Percentiles rank a stretch among this genome's conserved stretches.
Conservation (phyloP, 139 green algal species). For the Chlamydomonas schloesseri region DNA sequence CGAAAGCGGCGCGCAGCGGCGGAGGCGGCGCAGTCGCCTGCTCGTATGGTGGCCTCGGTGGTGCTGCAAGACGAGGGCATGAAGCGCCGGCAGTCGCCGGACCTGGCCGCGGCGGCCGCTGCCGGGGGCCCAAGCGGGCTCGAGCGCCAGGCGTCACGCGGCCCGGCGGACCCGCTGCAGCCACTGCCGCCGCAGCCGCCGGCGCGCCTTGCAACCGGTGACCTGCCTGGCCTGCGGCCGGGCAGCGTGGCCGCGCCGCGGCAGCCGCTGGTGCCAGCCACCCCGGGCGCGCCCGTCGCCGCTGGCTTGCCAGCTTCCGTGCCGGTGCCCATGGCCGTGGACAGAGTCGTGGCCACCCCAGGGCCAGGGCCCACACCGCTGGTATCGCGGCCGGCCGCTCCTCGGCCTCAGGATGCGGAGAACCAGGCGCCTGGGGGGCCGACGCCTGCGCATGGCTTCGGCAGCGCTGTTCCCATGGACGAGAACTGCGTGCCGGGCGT, state of each 20-base stretch:
- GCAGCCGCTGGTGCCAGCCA: neutral
- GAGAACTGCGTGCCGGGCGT: constrained; percentile 18
- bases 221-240: no score
- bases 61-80: constrained; percentile 23
- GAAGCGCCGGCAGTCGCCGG: constrained; percentile 59
- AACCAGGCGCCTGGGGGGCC: neutral
- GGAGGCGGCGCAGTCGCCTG: constrained; percentile 47
- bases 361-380: neutral
- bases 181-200: no score
- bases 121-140: no score
- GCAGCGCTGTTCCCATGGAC: constrained; percentile 1
- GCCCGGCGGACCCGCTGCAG: neutral
- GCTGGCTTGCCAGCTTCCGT: no score
- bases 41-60: constrained; percentile 42
- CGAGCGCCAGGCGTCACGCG: neutral
- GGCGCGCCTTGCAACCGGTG: no score
- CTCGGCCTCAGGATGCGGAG: constrained; percentile 1
- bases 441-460: neutral
- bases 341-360: neutral
- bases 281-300: neutral
- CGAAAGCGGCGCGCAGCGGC: constrained; percentile 65
- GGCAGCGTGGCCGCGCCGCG: no score
- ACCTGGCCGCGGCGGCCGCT: neutral
- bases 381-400: neutral
- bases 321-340: no score